Evolutionary conservation across 2,329 filamentous ascomycete species (phyloP).

Genomic region (Pestalotiopsis sp.): DNA sequence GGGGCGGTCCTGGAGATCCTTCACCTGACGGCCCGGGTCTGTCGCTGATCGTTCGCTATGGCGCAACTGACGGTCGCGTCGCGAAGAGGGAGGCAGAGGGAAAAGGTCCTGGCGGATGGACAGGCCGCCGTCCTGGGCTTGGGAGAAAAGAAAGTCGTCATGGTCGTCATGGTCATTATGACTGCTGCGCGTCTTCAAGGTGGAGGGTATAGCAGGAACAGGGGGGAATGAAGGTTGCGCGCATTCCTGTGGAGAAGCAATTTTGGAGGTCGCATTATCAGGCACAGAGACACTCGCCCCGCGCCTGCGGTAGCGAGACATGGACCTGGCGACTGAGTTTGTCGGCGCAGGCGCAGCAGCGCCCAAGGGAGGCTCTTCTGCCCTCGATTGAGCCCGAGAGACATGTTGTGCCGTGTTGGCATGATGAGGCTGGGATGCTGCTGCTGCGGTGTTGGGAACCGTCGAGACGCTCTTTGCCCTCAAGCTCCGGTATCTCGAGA

Average conservation of each 20-base stretch:
- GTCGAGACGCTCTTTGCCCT: slow-evolving; percentile 34
- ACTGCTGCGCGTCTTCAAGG: slow-evolving; percentile 18
- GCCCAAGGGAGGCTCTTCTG: neutral
- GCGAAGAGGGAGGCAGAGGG: slow-evolving; percentile 10
- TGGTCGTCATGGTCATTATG: slow-evolving; percentile 8
- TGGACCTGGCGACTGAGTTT: slow-evolving; percentile 34
- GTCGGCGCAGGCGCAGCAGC: slow-evolving; percentile 17
- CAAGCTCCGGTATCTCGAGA: slow-evolving; percentile 37
- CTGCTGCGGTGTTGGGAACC: slow-evolving; percentile 24
- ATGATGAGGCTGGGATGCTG: slow-evolving; percentile 13
- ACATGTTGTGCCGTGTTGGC: slow-evolving; percentile 17
- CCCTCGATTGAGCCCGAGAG: slow-evolving; percentile 13
- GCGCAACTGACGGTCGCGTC: slow-evolving; percentile 21
- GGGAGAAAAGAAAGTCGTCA: slow-evolving; percentile 20
- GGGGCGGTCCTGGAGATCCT: slow-evolving; percentile 17
- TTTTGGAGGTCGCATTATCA: slow-evolving; percentile 29
- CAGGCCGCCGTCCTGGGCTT: slow-evolving; percentile 20
- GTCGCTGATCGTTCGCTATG: slow-evolving; percentile 22
- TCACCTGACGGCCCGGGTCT: slow-evolving; percentile 20
- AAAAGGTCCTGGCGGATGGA: slow-evolving; percentile 15
- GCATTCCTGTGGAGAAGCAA: slow-evolving; percentile 17
- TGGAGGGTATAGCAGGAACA: slow-evolving; percentile 32
- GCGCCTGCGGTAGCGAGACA: slow-evolving; percentile 37
- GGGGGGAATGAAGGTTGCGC: slow-evolving; percentile 22
- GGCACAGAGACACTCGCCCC: slow-evolving; percentile 27